phyloP scores from a whole-genome alignment of 768 basidiomycete genomes.

The Cyathus striatus region DNA sequence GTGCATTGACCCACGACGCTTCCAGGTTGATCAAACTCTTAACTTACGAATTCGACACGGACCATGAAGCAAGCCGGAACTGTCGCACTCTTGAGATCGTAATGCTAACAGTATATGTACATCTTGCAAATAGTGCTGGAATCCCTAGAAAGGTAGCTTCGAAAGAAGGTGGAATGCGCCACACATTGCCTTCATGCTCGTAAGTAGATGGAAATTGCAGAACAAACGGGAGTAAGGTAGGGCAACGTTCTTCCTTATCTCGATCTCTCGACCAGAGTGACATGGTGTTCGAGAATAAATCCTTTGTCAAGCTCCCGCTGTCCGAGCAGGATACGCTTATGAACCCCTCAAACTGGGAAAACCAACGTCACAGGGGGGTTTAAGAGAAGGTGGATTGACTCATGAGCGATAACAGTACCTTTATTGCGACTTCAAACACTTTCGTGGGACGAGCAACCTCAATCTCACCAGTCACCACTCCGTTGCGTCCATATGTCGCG shows the following conservation, averaged over 20 bases:
- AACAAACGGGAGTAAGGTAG: constrained; percentile 31
- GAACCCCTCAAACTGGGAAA: constrained; percentile 27
- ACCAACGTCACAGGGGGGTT: background rate
- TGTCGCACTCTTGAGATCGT: constrained; percentile 23
- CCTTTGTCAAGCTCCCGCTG: constrained; percentile 20
- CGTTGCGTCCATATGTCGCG: constrained; percentile 31
- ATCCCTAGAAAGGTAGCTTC: constrained; percentile 26
- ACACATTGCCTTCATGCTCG: constrained; percentile 18
- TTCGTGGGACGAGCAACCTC: constrained; percentile 21
- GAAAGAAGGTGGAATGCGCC: constrained; percentile 33
- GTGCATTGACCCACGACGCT: constrained; percentile 1
- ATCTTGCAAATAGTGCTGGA: constrained; percentile 26
- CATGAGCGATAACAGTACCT: constrained; percentile 20
- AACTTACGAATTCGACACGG: constrained; percentile 29
- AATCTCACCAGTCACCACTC: constrained; percentile 29
- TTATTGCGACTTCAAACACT: constrained; percentile 27
- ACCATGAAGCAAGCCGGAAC: constrained; percentile 27
- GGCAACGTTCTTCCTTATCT: constrained; percentile 17
- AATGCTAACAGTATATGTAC: constrained; percentile 26
- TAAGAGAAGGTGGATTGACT: background rate
- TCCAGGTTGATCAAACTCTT: background rate
- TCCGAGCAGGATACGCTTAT: constrained; percentile 29
- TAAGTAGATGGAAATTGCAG: constrained; percentile 29
- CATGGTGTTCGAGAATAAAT: constrained; percentile 21
- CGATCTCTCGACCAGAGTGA: constrained; percentile 23